These are phyloP conservation scores for Gracilaria vermiculophylla DNA, from an alignment of 23 red algal species.

Conservation along the genomic window DNA sequence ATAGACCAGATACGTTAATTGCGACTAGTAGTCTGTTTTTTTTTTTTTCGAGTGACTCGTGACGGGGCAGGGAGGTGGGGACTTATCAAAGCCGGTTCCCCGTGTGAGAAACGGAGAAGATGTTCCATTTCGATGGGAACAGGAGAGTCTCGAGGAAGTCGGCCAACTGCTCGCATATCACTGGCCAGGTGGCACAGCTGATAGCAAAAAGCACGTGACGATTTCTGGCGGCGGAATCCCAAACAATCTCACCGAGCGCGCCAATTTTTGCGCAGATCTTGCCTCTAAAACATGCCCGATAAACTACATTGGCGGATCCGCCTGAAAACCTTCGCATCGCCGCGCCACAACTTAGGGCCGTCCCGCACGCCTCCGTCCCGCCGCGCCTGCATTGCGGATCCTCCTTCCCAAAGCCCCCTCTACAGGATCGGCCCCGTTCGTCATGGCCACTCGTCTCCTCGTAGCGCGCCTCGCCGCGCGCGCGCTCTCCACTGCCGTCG, in stretches of 20 bases:
- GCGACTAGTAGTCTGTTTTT: not conserved
- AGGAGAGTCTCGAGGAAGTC: too few species aligned
- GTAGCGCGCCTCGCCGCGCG: conserved; percentile 11
- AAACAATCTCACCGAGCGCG: not conserved
- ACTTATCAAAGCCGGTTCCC: too few species aligned
- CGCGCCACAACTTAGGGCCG: not conserved
- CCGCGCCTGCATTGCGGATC: not conserved
- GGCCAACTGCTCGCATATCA: not conserved
- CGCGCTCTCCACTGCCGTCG: conserved; percentile 1
- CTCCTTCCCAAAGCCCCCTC: not conserved
- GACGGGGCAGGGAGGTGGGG: too few species aligned
- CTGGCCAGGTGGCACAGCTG: not conserved
- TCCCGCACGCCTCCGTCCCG: not conserved
- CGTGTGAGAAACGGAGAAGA: too few species aligned
- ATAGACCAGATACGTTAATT: not conserved
- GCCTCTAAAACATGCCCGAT: not conserved
- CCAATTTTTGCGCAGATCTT: not conserved
- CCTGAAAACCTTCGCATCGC: not conserved
- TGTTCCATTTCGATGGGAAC: too few species aligned
- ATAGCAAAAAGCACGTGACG: not conserved
- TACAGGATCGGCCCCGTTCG: not conserved
- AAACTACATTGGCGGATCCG: not conserved
- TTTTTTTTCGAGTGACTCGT: too few species aligned
- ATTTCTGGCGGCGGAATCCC: not conserved
- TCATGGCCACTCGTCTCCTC: conserved; percentile 8